Base-by-base conservation (phyloP, 2,329 filamentous ascomycete species). In the Zymoseptoria pseudotritici region DNA sequence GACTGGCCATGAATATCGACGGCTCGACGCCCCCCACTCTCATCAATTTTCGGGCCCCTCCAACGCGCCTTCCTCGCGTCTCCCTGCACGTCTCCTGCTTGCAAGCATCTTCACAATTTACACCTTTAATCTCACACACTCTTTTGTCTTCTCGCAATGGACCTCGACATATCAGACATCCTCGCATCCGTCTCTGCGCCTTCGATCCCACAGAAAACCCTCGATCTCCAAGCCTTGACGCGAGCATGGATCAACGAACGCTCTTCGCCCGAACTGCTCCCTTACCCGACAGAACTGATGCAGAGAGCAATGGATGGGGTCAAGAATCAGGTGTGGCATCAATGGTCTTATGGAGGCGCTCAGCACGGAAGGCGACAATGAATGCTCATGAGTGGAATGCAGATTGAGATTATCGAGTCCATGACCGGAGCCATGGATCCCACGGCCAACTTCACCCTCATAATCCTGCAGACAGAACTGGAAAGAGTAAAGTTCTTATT, bases 391-490 rank as follows among this genome's bases (percentile, higher is more conserved):
- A 50, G 53, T 53, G 46, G 24, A 50, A 61, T 63, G 53, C 62
- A 72, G 63, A 70, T 72, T 53, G 66, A 67, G 20, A 63, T 61
- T 11, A 77, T 82, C 24, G 80, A 82, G 69, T 74, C 79, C 63
- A 73, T 92, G 81, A 93, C 89, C 11, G 89, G 88, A 63, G 86
- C 89, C 71, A 88, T 92, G 85, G 91, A 96, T 70, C 89, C 92
- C 53, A 91, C 89, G 74, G 87, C 90, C 65, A 97, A 96, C 73
- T 96, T 99, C 74, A 86, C 86, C 62, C 86, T 97, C 70, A 96
- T 97, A 54, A 88, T 99, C 63, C 86, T 97, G 58, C 94, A 99
- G 79, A 97, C 95, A 6, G 94, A 99, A 77, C 83, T 99, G 58
- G 92, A 97, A 74, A 83, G 94, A 53, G 95, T 90, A 76, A 96